Conservation (phyloP, 768 basidiomycete species). For the Arthromyces matolae region DNA sequence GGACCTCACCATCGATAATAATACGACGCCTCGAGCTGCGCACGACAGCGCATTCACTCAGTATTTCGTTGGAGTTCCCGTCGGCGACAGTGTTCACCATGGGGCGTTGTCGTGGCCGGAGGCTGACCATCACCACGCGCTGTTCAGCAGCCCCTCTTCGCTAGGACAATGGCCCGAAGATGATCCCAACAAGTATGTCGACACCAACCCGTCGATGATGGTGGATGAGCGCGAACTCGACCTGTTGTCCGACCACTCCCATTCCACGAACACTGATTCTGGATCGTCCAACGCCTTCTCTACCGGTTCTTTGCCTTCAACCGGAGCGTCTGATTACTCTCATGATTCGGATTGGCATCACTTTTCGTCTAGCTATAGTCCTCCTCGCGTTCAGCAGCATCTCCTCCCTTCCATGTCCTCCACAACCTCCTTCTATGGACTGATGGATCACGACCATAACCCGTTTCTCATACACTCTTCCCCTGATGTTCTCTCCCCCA, state of each 20-base stretch:
- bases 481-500: slow-evolving; percentile 4
- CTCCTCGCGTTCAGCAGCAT: slow-evolving; percentile 6
- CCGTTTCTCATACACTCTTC: slow-evolving; percentile 4
- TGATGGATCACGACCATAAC: slow-evolving; percentile 5
- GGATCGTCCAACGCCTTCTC: slow-evolving; percentile 15
- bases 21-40: slow-evolving; percentile 10
- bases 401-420: slow-evolving; percentile 10
- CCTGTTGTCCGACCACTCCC: slow-evolving; percentile 16
- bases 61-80: slow-evolving; percentile 5
- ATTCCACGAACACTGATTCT: slow-evolving; percentile 13
- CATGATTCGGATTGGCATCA: slow-evolving; percentile 11
- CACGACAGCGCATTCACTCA: slow-evolving; percentile 9
- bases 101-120: slow-evolving; percentile 10
- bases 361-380: slow-evolving; percentile 5
- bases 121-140: slow-evolving; percentile 11
- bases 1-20: slow-evolving; percentile 14
- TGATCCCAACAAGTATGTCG: slow-evolving; percentile 9
- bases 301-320: slow-evolving; percentile 8
- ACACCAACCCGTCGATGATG: slow-evolving; percentile 10
- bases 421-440: neutral
- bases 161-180: slow-evolving; percentile 10
- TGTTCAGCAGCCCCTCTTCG: slow-evolving; percentile 5
- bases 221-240: slow-evolving; percentile 14
- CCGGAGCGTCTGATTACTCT: slow-evolving; percentile 1
- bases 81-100: neutral